A percentile compares a stretch with the other conserved stretches of the same genome.
These are phyloP conservation scores for Pugionium dolabratum DNA, from an alignment of 345 rosid species.

Conservation along the genomic window DNA sequence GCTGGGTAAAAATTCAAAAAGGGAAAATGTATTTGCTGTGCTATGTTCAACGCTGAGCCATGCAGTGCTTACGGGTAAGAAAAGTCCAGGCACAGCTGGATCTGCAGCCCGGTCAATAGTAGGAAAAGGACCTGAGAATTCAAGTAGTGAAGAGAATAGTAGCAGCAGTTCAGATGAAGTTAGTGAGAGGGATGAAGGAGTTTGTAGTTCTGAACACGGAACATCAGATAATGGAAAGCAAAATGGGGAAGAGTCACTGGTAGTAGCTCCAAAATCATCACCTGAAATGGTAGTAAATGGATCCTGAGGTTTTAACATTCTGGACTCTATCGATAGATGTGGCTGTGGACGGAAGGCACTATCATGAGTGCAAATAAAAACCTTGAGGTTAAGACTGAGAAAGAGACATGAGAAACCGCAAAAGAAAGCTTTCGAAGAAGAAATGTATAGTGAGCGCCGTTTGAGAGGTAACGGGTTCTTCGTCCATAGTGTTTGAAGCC, in stretches of 20 bases:
- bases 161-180: slow-evolving; percentile 52
- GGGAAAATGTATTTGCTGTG: slow-evolving; percentile 66
- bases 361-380: slow-evolving; percentile 31
- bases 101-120: slow-evolving; percentile 25
- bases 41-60: slow-evolving; percentile 84
- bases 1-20: slow-evolving; percentile 59
- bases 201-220: slow-evolving; percentile 64
- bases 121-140: slow-evolving; percentile 36
- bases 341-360: slow-evolving; percentile 34
- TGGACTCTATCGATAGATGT: slow-evolving; percentile 28
- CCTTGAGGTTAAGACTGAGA: neutral
- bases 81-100: slow-evolving; percentile 40
- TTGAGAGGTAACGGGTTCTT: slow-evolving; percentile 37
- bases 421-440: slow-evolving; percentile 36
- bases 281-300: slow-evolving; percentile 96
- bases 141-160: slow-evolving; percentile 40
- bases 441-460: slow-evolving; percentile 38
- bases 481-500: slow-evolving; percentile 33
- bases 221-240: slow-evolving; percentile 38
- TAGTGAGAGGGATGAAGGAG: slow-evolving; percentile 52
- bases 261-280: slow-evolving; percentile 71
- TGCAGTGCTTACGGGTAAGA: slow-evolving; percentile 75
- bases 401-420: neutral
- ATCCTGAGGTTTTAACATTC: slow-evolving; percentile 50
- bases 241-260: slow-evolving; percentile 59